Conservation (phyloP, 768 basidiomycete genomes). For the Russula sp. region DNA sequence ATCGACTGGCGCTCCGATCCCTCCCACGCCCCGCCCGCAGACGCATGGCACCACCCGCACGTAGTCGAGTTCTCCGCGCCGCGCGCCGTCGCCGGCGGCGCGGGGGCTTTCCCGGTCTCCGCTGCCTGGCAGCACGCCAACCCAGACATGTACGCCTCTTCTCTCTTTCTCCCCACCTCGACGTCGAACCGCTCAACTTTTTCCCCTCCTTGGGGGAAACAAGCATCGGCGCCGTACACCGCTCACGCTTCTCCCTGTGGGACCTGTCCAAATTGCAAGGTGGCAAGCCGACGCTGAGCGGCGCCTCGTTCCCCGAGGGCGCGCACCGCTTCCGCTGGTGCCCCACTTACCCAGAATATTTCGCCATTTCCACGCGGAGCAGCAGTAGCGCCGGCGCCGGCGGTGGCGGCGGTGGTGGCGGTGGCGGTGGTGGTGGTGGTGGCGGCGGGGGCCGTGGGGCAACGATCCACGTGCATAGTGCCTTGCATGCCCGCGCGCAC, state of each 20-base stretch:
- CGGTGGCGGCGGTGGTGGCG: background rate
- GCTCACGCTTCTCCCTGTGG: slow-evolving; percentile 70
- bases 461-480: slow-evolving; percentile 62
- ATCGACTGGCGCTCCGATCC: slow-evolving; percentile 83
- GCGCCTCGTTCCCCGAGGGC: slow-evolving; percentile 60
- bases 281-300: slow-evolving; percentile 62
- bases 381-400: no score
- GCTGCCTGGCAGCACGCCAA: slow-evolving; percentile 68
- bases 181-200: no score
- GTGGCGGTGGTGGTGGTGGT: background rate
- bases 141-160: slow-evolving; percentile 54
- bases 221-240: slow-evolving; percentile 78
- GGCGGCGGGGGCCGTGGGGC: slow-evolving; percentile 35
- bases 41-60: slow-evolving; percentile 54
- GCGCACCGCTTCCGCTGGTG: slow-evolving; percentile 77
- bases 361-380: slow-evolving; percentile 62
- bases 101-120: slow-evolving; percentile 47
- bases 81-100: slow-evolving; percentile 48
- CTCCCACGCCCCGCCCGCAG: slow-evolving; percentile 42
- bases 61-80: slow-evolving; percentile 72
- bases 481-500: slow-evolving; percentile 45
- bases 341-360: slow-evolving; percentile 66
- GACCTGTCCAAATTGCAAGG: slow-evolving; percentile 66
- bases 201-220: background rate
- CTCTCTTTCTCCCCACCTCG: background rate